Percentiles rank a stretch among this genome's conserved stretches.
These are phyloP conservation scores for Cystofilobasidium macerans DNA, from an alignment of 768 basidiomycete genomes.

Conservation along the genomic window DNA sequence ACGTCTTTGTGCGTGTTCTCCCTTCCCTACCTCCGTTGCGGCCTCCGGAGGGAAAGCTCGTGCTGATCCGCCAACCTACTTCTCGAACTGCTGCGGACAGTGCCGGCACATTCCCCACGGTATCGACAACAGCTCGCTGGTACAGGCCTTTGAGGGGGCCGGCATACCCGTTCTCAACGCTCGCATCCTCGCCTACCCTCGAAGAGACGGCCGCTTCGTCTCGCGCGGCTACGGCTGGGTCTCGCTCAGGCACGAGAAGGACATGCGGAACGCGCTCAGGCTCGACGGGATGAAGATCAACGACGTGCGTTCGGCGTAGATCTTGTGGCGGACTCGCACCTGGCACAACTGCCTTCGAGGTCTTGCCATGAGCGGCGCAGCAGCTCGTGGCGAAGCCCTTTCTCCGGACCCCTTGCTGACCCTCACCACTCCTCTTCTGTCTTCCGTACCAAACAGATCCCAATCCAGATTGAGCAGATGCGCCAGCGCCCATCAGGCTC, in stretches of 20 bases:
- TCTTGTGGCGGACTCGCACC: not conserved
- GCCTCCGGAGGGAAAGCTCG: not conserved
- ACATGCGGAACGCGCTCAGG: not conserved
- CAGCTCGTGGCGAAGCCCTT: too few species aligned
- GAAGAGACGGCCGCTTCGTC: slow-evolving; percentile 14
- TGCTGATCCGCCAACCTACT: not conserved
- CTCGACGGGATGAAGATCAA: slow-evolving; percentile 9
- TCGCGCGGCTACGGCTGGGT: slow-evolving; percentile 24
- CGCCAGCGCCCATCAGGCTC: not conserved
- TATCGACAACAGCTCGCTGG: not conserved
- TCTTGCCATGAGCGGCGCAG: not conserved
- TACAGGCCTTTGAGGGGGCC: not conserved
- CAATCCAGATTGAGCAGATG: not conserved
- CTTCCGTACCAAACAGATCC: not conserved
- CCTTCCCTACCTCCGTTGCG: not conserved
- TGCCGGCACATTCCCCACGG: slow-evolving; percentile 10
- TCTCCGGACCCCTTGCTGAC: not conserved
- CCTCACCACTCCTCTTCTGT: not conserved
- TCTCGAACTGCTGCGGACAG: not conserved
- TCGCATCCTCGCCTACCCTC: slow-evolving; percentile 10
- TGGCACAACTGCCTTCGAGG: not conserved
- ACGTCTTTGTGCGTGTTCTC: not conserved
- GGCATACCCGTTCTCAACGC: not conserved
- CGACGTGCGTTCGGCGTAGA: slow-evolving; percentile 1
- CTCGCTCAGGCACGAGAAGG: not conserved